These are phyloP conservation scores for Tulasnella sp. DNA, from an alignment of 768 basidiomycete species.

Conservation along the genomic window DNA sequence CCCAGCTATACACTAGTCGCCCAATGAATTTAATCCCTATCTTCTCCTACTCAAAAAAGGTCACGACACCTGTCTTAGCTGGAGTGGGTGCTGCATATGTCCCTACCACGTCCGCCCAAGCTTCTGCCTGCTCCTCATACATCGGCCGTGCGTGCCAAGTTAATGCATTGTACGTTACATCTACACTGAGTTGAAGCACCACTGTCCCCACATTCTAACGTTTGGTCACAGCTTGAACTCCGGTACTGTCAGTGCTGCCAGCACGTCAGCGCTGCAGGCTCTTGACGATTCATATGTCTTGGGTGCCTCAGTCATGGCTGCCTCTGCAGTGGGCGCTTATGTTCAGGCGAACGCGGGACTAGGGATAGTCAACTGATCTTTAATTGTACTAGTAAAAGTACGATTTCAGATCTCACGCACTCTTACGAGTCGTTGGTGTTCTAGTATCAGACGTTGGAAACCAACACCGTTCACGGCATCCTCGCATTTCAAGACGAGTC, in stretches of 20 bases:
- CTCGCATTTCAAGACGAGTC: no score
- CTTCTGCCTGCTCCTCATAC: neutral
- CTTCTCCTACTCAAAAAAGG: neutral
- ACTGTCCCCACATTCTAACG: neutral
- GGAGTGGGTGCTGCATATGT: conserved; percentile 2
- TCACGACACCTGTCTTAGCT: conserved; percentile 7
- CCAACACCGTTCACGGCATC: no score
- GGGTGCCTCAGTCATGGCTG: neutral
- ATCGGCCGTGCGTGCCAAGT: conserved; percentile 9
- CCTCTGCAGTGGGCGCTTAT: conserved; percentile 4
- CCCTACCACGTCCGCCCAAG: neutral
- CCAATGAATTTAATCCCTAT: neutral
- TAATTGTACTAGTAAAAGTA: no score
- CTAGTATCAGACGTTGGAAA: no score
- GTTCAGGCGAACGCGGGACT: conserved; percentile 12
- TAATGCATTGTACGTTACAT: neutral
- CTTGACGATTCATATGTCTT: neutral
- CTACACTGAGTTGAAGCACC: neutral
- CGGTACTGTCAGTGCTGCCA: neutral
- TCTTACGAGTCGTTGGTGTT: no score
- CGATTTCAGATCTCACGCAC: no score
- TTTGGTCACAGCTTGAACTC: neutral
- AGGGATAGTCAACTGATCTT: neutral
- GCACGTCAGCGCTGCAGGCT: neutral
- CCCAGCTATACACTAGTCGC: neutral